phyloP scores from a whole-genome alignment of 2,329 filamentous ascomycete species.

The Pseudogymnoascus destructans region DNA sequence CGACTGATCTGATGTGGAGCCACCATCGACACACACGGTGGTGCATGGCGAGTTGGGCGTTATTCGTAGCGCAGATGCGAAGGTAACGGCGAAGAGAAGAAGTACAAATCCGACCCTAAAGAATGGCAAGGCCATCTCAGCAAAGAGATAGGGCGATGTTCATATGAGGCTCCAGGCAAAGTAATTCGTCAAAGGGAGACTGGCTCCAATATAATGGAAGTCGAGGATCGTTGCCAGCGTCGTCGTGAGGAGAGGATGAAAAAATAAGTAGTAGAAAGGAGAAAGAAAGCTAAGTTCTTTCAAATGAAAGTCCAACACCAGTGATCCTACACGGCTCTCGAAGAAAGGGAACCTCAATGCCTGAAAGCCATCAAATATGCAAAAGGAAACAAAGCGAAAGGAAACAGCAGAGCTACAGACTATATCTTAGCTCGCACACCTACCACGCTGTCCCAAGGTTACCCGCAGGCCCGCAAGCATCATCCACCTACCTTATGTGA shows the following conservation, averaged over 20 bases:
- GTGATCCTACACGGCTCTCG: neutral
- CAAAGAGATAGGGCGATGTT: neutral
- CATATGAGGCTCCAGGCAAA: neutral
- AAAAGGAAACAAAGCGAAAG: neutral
- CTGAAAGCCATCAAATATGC: neutral
- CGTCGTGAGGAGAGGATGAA: neutral
- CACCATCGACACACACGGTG: constrained; percentile 32
- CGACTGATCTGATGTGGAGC: constrained; percentile 26
- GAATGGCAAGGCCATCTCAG: constrained; percentile 4
- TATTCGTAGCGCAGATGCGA: constrained; percentile 30
- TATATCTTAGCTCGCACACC: constrained; percentile 4
- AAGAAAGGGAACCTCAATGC: constrained; percentile 2
- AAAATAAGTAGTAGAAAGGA: neutral
- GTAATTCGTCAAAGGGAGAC: neutral
- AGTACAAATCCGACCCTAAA: neutral
- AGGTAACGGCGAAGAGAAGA: neutral
- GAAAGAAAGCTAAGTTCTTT: neutral
- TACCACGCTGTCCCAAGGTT: neutral
- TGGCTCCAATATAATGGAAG: neutral
- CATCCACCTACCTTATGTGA: constrained; percentile 3
- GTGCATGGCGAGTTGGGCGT: constrained; percentile 40
- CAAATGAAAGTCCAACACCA: neutral
- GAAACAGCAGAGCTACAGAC: constrained; percentile 4
- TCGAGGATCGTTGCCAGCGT: neutral
- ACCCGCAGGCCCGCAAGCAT: neutral